Conservation (phyloP, 768 basidiomycete genomes). For the Phaeotremella skinneri region DNA sequence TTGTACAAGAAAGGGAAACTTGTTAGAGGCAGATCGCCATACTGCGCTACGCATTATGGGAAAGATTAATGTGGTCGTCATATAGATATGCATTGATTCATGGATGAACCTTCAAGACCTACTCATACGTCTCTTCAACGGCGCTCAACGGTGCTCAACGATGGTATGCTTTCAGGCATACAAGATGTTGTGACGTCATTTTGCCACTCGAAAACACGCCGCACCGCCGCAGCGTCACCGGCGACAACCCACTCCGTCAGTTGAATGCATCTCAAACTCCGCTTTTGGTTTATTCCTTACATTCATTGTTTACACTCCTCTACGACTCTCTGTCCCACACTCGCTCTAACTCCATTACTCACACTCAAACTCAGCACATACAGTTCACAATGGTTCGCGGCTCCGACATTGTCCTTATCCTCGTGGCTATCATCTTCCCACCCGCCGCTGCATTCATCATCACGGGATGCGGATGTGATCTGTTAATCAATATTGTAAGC, state of each 20-base stretch:
- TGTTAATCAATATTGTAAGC: constrained; percentile 36
- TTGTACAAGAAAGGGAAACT: constrained; percentile 30
- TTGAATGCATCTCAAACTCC: too few relatives aligned
- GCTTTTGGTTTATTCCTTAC: too few relatives aligned
- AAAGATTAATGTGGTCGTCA: constrained; percentile 7
- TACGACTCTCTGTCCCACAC: too few relatives aligned
- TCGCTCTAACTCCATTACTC: not conserved
- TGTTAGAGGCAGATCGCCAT: constrained; percentile 31
- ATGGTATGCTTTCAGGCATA: too few relatives aligned
- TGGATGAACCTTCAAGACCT: too few relatives aligned
- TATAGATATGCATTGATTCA: not conserved
- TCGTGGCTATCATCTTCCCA: constrained; percentile 51
- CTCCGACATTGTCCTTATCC: constrained; percentile 47
- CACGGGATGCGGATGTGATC: constrained; percentile 44
- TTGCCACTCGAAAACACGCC: too few relatives aligned
- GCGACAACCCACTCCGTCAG: too few relatives aligned
- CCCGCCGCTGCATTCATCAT: constrained; percentile 40
- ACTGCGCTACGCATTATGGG: constrained; percentile 37
- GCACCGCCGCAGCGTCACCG: too few relatives aligned
- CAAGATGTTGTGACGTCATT: constrained; percentile 1
- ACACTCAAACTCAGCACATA: not conserved
- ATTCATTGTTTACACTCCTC: too few relatives aligned
- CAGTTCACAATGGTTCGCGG: constrained; percentile 39
- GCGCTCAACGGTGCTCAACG: too few relatives aligned
- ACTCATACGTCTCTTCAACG: too few relatives aligned